Conservation (phyloP, 1,284 basidiomycete species). For the Kalmanozyma brasiliensis region DNA sequence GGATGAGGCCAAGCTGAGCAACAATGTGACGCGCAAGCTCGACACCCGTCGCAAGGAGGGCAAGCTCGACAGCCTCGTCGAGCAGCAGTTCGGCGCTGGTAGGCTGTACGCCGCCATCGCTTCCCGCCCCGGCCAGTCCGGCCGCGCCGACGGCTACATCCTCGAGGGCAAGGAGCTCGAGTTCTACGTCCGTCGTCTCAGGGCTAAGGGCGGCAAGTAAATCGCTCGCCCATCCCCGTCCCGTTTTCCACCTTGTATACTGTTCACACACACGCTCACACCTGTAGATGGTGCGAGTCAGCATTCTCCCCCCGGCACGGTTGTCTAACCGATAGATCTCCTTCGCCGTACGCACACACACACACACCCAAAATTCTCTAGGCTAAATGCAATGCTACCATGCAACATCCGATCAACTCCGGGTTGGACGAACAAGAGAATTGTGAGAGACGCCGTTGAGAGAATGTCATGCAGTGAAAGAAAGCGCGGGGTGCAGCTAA, state of each 20-base stretch:
- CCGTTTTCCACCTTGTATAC: conserved; percentile 2
- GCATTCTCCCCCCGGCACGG: not conserved
- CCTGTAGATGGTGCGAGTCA: no score
- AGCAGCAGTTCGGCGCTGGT: conserved; percentile 68
- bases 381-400: conserved; percentile 8
- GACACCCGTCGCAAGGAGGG: conserved; percentile 60
- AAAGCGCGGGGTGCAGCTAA: no score
- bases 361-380: conserved; percentile 8
- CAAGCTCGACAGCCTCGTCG: conserved; percentile 66
- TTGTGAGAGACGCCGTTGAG: no score
- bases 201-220: conserved; percentile 56
- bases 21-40: conserved; percentile 59
- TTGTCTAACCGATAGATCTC: no score
- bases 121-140: conserved; percentile 65
- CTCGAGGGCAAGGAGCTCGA: conserved; percentile 67
- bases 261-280: not conserved
- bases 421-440: no score
- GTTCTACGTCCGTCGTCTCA: conserved; percentile 66
- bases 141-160: conserved; percentile 67
- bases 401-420: not conserved
- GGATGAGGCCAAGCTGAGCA: conserved; percentile 59
- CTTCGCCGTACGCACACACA: no score
- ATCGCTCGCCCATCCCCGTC: not conserved
- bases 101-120: conserved; percentile 66
- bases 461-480: no score